These are phyloP conservation scores for Clathrus columnatus DNA, from an alignment of 768 basidiomycete genomes.

Conservation along the genomic window DNA sequence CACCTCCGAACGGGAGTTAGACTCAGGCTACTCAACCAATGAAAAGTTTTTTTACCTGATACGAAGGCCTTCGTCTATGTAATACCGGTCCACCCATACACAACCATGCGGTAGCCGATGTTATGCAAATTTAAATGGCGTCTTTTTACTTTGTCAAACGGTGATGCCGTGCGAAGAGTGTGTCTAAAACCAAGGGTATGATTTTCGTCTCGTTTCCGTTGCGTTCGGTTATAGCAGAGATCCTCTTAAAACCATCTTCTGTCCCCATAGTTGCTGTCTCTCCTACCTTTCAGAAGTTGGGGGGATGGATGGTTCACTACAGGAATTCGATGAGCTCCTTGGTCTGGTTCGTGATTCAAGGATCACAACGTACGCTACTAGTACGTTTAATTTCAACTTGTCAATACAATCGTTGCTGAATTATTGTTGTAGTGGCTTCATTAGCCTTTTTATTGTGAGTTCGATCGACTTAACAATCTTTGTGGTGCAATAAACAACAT, in stretches of 20 bases:
- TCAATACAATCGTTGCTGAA: background rate
- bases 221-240: background rate
- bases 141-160: no score
- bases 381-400: background rate
- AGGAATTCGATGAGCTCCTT: constrained; percentile 1
- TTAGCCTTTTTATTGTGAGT: constrained; percentile 3
- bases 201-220: background rate
- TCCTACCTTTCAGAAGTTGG: background rate
- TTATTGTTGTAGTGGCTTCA: background rate
- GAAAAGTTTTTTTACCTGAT: background rate
- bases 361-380: background rate
- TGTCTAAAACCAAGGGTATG: no score
- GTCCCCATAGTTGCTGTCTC: background rate
- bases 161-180: no score
- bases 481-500: background rate
- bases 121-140: no score
- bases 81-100: no score
- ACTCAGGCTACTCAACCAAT: background rate
- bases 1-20: no score
- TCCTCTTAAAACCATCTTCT: background rate
- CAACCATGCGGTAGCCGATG: no score
- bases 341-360: background rate
- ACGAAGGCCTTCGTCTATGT: no score
- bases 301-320: background rate
- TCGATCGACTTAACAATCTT: background rate